Conservation (phyloP, 768 basidiomycete genomes). For the Lactarius sanguifluus region DNA sequence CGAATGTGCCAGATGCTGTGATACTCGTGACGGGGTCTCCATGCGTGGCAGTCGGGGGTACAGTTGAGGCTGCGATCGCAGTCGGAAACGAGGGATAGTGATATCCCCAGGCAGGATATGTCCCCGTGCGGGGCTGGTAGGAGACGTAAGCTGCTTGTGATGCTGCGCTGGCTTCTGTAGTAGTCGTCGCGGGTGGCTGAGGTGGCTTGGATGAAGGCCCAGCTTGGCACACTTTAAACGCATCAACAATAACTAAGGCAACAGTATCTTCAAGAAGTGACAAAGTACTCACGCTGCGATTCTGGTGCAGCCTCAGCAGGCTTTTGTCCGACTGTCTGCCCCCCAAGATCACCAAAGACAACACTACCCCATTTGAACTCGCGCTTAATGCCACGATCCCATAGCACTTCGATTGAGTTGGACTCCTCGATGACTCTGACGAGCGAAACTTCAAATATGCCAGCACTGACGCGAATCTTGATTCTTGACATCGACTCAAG, state of each 20-base stretch:
- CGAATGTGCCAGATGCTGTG: conserved; percentile 18
- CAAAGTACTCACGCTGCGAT: conserved; percentile 45
- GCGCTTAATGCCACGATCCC: conserved; percentile 70
- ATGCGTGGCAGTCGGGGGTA: neutral
- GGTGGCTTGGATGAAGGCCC: conserved; percentile 9
- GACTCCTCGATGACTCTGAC: conserved; percentile 67
- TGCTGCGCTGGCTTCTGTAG: neutral
- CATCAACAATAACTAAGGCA: conserved; percentile 10
- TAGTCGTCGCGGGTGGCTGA: neutral
- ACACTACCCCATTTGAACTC: conserved; percentile 86
- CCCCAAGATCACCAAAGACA: conserved; percentile 72
- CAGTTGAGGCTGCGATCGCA: neutral
- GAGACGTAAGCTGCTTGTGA: conserved; percentile 7
- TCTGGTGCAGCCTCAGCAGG: conserved; percentile 55
- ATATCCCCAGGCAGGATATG: conserved; percentile 20
- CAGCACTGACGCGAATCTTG: conserved; percentile 80
- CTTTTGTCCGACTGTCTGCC: conserved; percentile 64
- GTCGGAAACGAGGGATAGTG: conserved; percentile 16
- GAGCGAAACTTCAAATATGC: conserved; percentile 84
- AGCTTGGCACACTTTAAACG: conserved; percentile 4
- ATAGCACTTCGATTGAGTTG: conserved; percentile 74
- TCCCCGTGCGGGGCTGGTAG: conserved; percentile 12
- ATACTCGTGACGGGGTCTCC: conserved; percentile 10
- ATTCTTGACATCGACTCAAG: conserved; percentile 72
- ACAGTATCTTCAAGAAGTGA: neutral